Conservation (phyloP, 345 rosid genomes). For the Eutrema japonicum region DNA sequence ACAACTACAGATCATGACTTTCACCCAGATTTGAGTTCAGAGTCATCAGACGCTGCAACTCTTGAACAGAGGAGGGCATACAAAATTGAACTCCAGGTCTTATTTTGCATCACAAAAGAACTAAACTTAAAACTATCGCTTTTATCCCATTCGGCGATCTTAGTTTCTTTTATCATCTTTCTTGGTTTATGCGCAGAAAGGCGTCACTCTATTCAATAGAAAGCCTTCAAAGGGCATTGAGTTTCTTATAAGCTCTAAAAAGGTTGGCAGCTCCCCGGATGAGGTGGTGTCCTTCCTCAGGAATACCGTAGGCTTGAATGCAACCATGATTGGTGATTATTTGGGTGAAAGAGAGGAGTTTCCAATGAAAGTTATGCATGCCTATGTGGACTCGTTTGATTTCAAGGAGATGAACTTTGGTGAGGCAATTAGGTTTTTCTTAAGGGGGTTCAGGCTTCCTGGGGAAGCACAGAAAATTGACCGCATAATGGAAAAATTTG, state of each 20-base stretch:
- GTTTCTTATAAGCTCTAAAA: conserved; percentile 72
- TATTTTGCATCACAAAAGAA: conserved; percentile 32
- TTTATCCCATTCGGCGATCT: conserved; percentile 10
- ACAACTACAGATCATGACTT: conserved; percentile 61
- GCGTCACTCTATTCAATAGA: conserved; percentile 77
- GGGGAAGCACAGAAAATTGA: conserved; percentile 99
- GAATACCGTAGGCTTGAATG: conserved; percentile 73
- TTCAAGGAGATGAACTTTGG: conserved; percentile 87
- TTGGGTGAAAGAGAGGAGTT: conserved; percentile 96
- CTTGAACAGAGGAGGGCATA: conserved; percentile 91
- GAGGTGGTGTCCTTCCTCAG: conserved; percentile 84
- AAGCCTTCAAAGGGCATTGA: conserved; percentile 93
- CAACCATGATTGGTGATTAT: conserved; percentile 91
- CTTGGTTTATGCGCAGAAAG: conserved; percentile 71
- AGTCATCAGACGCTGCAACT: conserved; percentile 78
- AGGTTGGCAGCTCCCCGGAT: conserved; percentile 76
- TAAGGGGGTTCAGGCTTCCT: conserved; percentile 87
- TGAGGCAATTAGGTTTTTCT: conserved; percentile 88
- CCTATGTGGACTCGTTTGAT: conserved; percentile 89
- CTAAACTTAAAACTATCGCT: conserved; percentile 11
- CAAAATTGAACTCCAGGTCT: conserved; percentile 94
- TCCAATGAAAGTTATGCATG: conserved; percentile 91
- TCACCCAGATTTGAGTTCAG: conserved; percentile 66
- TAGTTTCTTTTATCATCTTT: conserved; percentile 14
- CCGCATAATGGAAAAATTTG: conserved; percentile 97